These are phyloP conservation scores for Pleurozium schreberi DNA, from an alignment of 225 moss, liverwort and hornwort genomes.

Conservation along the genomic window DNA sequence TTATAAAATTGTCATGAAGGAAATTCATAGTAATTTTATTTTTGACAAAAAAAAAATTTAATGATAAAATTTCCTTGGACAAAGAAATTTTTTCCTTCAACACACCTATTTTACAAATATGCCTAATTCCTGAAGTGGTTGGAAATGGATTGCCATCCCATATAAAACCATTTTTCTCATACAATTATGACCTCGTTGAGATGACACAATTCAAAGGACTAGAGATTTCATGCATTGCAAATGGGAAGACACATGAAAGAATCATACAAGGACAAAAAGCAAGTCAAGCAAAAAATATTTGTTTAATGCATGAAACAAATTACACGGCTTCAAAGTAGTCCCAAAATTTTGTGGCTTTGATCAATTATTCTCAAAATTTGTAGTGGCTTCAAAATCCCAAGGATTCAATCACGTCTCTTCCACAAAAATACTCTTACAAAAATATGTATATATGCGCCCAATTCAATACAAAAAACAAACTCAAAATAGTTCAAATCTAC, in stretches of 20 bases:
- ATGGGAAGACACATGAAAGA: neutral
- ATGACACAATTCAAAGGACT: neutral
- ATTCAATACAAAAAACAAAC: neutral
- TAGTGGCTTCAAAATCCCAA: neutral
- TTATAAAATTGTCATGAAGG: too few species aligned
- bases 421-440: fast-evolving
- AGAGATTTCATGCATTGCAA: neutral
- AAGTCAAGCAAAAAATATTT: fast-evolving
- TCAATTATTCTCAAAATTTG: neutral
- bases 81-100: too few species aligned
- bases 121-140: too few species aligned
- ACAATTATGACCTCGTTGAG: neutral
- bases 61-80: too few species aligned
- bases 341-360: neutral
- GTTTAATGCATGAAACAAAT: neutral
- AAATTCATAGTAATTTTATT: too few species aligned
- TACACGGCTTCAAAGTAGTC: neutral
- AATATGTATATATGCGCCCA: neutral
- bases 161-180: fast-evolving
- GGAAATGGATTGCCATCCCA: too few species aligned
- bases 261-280: fast-evolving
- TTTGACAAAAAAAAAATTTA: too few species aligned
- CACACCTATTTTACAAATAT: too few species aligned
- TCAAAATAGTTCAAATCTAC: fast-evolving
- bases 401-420: neutral